phyloP scores from a whole-genome alignment of 257 asterid genomes.

The Ophiorrhiza pumila region DNA sequence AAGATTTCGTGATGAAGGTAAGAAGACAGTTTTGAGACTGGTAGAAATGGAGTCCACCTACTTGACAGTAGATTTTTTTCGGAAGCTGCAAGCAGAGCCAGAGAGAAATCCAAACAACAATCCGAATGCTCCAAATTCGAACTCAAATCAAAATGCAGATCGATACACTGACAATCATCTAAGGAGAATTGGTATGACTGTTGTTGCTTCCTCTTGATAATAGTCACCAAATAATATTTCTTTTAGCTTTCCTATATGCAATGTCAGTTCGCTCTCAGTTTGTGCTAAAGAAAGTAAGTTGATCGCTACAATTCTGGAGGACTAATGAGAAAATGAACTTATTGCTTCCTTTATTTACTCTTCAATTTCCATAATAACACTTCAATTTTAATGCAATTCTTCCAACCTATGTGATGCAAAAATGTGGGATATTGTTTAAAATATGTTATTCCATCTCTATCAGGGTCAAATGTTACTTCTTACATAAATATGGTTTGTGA shows the following conservation, averaged over 20 bases:
- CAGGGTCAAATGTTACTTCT: constrained; percentile 83
- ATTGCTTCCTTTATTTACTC: neutral
- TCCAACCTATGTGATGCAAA: neutral
- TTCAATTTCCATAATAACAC: neutral
- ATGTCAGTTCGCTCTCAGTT: neutral
- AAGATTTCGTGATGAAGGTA: constrained; percentile 95
- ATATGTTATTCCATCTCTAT: constrained; percentile 7
- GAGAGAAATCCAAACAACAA: constrained; percentile 50
- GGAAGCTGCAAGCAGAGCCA: constrained; percentile 81
- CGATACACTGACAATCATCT: constrained; percentile 80
- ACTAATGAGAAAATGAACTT: neutral
- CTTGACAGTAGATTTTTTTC: constrained; percentile 89
- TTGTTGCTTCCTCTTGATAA: neutral
- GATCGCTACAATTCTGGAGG: too few species aligned
- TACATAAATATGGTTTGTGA: constrained; percentile 86
- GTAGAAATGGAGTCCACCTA: constrained; percentile 97
- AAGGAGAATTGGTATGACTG: constrained; percentile 59
- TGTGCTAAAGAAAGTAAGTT: neutral
- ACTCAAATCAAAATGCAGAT: constrained; percentile 47
- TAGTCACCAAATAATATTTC: neutral
- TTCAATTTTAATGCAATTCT: neutral
- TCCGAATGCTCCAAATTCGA: constrained; percentile 22
- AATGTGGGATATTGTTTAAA: neutral
- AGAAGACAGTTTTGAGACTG: constrained; percentile 72
- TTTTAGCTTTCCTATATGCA: neutral